These are phyloP conservation scores for Neospermospora avenae DNA, from an alignment of 2,329 filamentous ascomycete genomes.

Conservation along the genomic window DNA sequence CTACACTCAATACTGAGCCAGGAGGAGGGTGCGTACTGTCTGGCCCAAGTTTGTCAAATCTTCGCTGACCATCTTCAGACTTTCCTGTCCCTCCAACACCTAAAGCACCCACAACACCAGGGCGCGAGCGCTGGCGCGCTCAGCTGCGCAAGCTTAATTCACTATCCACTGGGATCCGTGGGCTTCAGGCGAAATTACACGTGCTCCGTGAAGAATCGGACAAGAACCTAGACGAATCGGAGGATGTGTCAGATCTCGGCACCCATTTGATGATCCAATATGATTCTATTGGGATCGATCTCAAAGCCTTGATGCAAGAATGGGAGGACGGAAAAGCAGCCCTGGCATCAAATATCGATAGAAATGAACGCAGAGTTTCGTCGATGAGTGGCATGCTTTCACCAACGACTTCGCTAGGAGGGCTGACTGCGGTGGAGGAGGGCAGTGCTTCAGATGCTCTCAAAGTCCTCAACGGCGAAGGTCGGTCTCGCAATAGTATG, in stretches of 20 bases:
- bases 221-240: conserved; percentile 69
- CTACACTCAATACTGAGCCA: conserved; percentile 70
- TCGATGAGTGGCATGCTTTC: conserved; percentile 56
- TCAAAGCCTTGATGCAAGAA: conserved; percentile 74
- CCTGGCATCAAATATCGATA: conserved; percentile 76
- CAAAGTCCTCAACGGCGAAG: conserved; percentile 73
- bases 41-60: conserved; percentile 3
- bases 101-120: conserved; percentile 61
- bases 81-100: conserved; percentile 55
- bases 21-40: conserved; percentile 64
- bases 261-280: conserved; percentile 82
- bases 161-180: conserved; percentile 84
- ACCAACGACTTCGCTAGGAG: conserved; percentile 61
- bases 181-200: conserved; percentile 91
- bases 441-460: conserved; percentile 67
- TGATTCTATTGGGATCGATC: conserved; percentile 86
- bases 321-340: conserved; percentile 89
- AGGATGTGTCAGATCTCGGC: conserved; percentile 71
- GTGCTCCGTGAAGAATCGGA: conserved; percentile 88
- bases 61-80: conserved; percentile 39
- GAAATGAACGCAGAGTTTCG: conserved; percentile 68
- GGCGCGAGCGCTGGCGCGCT: conserved; percentile 78
- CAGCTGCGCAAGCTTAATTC: conserved; percentile 87
- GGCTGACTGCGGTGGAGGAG: conserved; percentile 60
- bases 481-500: conserved; percentile 46